Conservation (phyloP, 495 filamentous ascomycete genomes). For the Aspergillus heteromorphus region DNA sequence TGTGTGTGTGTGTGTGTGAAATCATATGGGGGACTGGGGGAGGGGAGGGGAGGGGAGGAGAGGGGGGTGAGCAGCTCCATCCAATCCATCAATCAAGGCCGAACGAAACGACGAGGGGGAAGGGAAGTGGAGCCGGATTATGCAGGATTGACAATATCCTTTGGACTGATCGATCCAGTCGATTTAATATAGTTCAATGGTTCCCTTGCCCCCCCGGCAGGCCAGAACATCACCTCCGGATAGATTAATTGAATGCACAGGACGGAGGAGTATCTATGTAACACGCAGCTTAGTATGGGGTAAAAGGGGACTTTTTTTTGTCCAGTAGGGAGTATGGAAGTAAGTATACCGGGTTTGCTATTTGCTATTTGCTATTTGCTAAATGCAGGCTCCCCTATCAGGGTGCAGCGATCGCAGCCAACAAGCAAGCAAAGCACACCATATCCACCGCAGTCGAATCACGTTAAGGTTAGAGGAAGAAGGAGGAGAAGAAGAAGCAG, state of each 20-base stretch:
- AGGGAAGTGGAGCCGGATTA: constrained; percentile 13
- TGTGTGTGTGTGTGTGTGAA: too few relatives aligned
- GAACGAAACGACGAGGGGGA: background rate
- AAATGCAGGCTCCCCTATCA: too few relatives aligned
- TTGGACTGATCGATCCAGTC: constrained; percentile 17
- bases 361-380: too few relatives aligned
- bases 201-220: background rate
- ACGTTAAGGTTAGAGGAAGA: background rate
- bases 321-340: too few relatives aligned
- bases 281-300: background rate
- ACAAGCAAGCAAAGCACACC: background rate
- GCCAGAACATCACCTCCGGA: background rate
- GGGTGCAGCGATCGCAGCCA: background rate
- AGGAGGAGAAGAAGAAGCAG: background rate
- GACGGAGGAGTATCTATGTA: too few relatives aligned
- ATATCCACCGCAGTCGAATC: background rate
- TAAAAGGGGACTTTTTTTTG: background rate
- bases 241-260: background rate
- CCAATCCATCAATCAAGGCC: constrained; percentile 6
- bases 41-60: background rate
- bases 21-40: background rate
- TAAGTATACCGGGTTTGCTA: too few relatives aligned
- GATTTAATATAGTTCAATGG: constrained; percentile 12
- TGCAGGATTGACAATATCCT: constrained; percentile 18
- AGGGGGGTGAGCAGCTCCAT: too few relatives aligned